Evolutionary conservation across 306 rosid species (phyloP).

Genomic region (Quercus dentata): DNA sequence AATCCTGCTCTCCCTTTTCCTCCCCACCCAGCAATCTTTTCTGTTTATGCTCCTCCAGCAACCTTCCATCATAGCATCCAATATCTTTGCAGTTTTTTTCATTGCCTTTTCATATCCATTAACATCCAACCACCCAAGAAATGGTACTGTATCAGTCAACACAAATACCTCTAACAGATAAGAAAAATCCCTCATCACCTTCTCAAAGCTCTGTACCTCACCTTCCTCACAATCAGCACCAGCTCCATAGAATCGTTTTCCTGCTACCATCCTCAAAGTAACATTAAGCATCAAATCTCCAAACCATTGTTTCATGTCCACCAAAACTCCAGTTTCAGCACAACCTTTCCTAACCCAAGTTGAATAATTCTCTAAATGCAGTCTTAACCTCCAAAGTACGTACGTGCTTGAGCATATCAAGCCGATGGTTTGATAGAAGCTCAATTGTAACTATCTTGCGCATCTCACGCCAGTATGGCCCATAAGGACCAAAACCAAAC

Average conservation of each 20-base stretch:
- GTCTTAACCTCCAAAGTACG: slow-evolving; percentile 23
- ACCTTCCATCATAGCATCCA: slow-evolving; percentile 24
- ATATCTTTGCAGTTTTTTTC: slow-evolving; percentile 34
- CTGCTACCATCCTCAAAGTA: slow-evolving; percentile 39
- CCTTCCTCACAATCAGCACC: slow-evolving; percentile 24
- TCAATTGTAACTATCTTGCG: slow-evolving; percentile 33
- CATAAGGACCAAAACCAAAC: slow-evolving; percentile 39
- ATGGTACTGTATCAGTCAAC: slow-evolving; percentile 45
- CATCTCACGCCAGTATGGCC: slow-evolving; percentile 37
- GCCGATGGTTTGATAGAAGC: slow-evolving; percentile 29
- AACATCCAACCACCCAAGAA: slow-evolving; percentile 35
- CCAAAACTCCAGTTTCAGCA: slow-evolving; percentile 32
- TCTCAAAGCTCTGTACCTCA: slow-evolving; percentile 24
- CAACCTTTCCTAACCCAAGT: slow-evolving; percentile 26
- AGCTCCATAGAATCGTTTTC: slow-evolving; percentile 31
- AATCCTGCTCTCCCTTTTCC: slow-evolving; percentile 39
- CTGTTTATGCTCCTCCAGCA: slow-evolving; percentile 44
- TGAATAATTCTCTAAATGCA: slow-evolving; percentile 16
- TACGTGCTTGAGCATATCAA: slow-evolving; percentile 31
- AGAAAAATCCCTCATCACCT: slow-evolving; percentile 33
- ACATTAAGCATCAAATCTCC: slow-evolving; percentile 38
- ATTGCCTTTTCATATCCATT: slow-evolving; percentile 36
- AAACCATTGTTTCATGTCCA: slow-evolving; percentile 54
- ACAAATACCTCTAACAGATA: slow-evolving; percentile 37
- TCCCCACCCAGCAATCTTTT: slow-evolving; percentile 10